Base-by-base conservation (phyloP, 2,329 filamentous ascomycete genomes). In the Phyllosticta paracitricarpa region DNA sequence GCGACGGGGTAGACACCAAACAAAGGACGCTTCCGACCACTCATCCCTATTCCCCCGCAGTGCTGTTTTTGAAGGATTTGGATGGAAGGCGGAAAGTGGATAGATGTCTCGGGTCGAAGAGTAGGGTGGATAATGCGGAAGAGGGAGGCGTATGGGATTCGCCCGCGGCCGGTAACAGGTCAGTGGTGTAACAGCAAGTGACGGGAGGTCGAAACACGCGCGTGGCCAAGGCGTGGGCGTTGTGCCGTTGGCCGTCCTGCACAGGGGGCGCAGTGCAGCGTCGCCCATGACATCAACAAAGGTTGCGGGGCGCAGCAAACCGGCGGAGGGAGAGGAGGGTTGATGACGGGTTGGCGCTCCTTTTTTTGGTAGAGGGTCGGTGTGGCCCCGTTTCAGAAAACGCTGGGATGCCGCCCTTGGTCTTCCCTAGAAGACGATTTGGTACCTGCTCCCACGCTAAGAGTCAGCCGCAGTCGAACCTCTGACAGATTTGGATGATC, bases 341-440 rank as follows among this genome's bases (percentile, higher is more conserved):
- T 9, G 40, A 48, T 48, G 40, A 48, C 14, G 40, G 14, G 40
- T 40, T 40, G 33, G 33, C 33, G 33, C 33, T 40, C 33, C 33
- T 40, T 40, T 40, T 40, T 40, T 40, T 30, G 28, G 28, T 30
- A 17, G 33, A 40, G 33, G 33, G 14, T 40, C 33, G 33, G 40
- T 48, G 17, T 30, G 28, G 28, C 28, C 40, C 19, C 40, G 14
- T 48, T n/a, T n/a, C 14, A 48, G 17, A 48, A n/a, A 48, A 48
- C 40, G 40, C 17, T 48, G 40, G 17, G 17, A 48, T 48, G 17
- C 40, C 40, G 14, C 40, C 40, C 40, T 22, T 48, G 19, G 19
- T 22, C 52, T 56, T 35, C 25, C 12, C 52, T 51, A 62, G 17
- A 62, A 62, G 53, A 62, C 57, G 51, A 62, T 62, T 53, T 62